Base-by-base conservation (phyloP, 2,329 filamentous ascomycete species). In the Sarocladium strictum region DNA sequence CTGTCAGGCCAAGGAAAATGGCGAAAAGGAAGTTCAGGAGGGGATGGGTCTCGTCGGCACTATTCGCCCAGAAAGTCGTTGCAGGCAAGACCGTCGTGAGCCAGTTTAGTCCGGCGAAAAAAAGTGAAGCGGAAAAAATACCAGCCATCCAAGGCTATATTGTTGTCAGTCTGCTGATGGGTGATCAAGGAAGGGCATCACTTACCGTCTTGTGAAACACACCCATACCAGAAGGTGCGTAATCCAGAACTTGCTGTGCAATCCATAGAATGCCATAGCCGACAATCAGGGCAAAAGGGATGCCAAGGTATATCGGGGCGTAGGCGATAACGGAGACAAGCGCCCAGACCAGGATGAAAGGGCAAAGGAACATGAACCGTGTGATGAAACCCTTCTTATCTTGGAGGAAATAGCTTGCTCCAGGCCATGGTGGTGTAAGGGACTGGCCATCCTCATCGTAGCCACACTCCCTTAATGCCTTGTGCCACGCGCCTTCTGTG, bases 301-400 rank as follows among this genome's bases (percentile, higher is more conserved):
- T 65, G 14, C 87, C 89, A 12, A 88, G 69, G 64, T 85, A 92
- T 19, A 96, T 76, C 1, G 86, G 85, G 67, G 91, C 78, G 62
- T 85, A 78, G 56, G 89, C 87, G 33, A 96, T 69, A 56, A 94
- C 79, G 67, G 83, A 84, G 37, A 96, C 65, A 56, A 85, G 83
- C 29, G 80, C 69, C 69, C 88, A 86, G 2, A 97, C 75, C 50
- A 95, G 79, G 11, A 89, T 61, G 64, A 93, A 92, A 0, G 94
- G 94, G 82, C 87, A 93, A 26, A 96, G 72, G 70, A 97, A 97
- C 68, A 96, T 84, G 70, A 96, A 94, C 62, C 88, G 87, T 57
- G 81, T 88, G 67, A 95, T 83, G 64, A 96, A 90, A 23, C 76
- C 81, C 62, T 86, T 81, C 69, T 87, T 85, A 67, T 93, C 90